These are phyloP conservation scores for Thraustotheca clavata DNA, from an alignment of 352 stramenopile genomes.

Conservation along the genomic window DNA sequence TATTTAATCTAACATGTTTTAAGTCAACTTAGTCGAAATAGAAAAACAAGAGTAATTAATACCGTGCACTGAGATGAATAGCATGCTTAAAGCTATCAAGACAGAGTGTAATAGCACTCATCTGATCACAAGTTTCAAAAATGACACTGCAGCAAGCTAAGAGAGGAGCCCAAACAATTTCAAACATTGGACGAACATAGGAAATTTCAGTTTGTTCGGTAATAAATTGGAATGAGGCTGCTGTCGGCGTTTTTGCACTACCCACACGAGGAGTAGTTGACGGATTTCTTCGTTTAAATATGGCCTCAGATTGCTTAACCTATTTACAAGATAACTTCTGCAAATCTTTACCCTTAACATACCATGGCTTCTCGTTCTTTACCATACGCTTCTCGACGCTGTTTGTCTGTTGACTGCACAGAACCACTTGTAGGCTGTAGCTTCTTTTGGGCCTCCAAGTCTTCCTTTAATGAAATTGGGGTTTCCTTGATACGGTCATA, in stretches of 20 bases:
- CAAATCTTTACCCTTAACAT: no score
- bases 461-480: constrained; percentile 96
- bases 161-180: constrained; percentile 96
- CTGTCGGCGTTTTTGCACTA: background rate
- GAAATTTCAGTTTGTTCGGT: constrained; percentile 60
- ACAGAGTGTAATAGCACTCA: constrained; percentile 90
- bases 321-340: no score
- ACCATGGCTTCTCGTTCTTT: constrained; percentile 80
- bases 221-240: constrained; percentile 47
- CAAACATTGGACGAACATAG: constrained; percentile 95
- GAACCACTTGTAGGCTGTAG: constrained; percentile 23
- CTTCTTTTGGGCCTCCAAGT: constrained; percentile 78
- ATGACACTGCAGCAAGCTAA: constrained; percentile 96
- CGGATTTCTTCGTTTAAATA: constrained; percentile 41
- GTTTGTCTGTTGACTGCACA: constrained; percentile 21
- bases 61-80: constrained; percentile 82
- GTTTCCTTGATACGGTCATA: constrained; percentile 95
- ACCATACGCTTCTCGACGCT: constrained; percentile 68
- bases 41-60: background rate
- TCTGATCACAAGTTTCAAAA: constrained; percentile 90
- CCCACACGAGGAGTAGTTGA: constrained; percentile 9
- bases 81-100: constrained; percentile 94
- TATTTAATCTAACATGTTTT: constrained; percentile 49
- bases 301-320: constrained; percentile 44
- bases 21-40: no score